Evolutionary conservation across 2,329 filamentous ascomycete genomes (phyloP), one percentile per base, ranked within the genome.

Genomic region (Calonectria hongkongensis): DNA sequence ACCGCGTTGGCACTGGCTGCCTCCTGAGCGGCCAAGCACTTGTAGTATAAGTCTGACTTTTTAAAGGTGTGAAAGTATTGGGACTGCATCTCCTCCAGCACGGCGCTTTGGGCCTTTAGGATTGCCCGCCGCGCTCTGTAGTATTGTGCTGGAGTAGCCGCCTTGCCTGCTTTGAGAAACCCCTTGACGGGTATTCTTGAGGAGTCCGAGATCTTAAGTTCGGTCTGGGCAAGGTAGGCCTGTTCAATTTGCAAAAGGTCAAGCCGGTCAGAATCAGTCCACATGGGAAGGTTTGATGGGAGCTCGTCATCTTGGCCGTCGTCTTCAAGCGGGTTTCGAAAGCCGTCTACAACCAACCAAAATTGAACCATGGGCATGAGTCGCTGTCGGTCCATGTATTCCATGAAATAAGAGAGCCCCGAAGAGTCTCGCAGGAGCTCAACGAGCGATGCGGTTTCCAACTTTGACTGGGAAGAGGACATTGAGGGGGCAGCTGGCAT

Each of bases 361-460:
- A 98, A 99, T 80, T 99, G 97, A 7, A 99, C 96, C 58, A 98
- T 86, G 16, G 94, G 90, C 93, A 98, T 96, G 30, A 96, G 88
- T 18, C 90, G 89, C 81, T 96, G 94, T 50, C 97, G 92, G 82
- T 99, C 97, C 97, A 99, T 99, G 81, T 95, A 98, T 82, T 99
- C 97, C 97, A 99, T 99, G 85, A 99, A 98, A 82, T 98, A 99
- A 2, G 97, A 98, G 10, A 99, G 88, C 0, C 95, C 96, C 1
- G 96, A 94, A 2, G 97, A 91, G 83, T 97, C 95, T 77, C 96
- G 94, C 71, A 99, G 88, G n/a, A 99, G 89, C 76, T 98, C 95
- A 15, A 93, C 91, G 2, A 98, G 87, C 0, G 94, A 92, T 9
- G 93, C 93, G 78, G 94, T 94, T 75, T 95, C 93, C 47, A 96